Conservation (phyloP, 805 yeast species). For the Metschnikowia corniflorae region DNA sequence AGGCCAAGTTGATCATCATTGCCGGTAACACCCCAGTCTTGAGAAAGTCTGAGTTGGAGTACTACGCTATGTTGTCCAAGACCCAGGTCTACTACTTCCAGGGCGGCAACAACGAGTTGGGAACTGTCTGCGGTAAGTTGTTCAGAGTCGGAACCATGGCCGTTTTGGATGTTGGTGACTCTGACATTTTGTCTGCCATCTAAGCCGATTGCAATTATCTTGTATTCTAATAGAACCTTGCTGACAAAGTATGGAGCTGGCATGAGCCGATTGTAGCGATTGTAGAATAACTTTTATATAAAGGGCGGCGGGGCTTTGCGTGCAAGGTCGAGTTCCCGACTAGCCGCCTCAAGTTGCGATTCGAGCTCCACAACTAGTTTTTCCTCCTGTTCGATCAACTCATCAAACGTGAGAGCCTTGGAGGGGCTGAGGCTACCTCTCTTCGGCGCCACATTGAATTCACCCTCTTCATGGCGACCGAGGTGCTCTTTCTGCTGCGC, state of each 20-base stretch:
- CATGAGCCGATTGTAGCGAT: not conserved
- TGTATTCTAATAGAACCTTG: constrained; percentile 11
- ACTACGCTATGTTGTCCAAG: constrained; percentile 99
- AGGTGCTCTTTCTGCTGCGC: constrained; percentile 44
- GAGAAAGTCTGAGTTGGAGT: constrained; percentile 99
- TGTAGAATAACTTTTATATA: not conserved
- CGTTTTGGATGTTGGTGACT: constrained; percentile 98
- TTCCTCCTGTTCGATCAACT: constrained; percentile 43
- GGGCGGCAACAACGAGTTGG: constrained; percentile 99
- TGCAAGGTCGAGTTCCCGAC: too few relatives aligned
- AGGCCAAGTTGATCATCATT: constrained; percentile 96
- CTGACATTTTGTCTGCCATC: constrained; percentile 84
- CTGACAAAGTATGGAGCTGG: constrained; percentile 7
- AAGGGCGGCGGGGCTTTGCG: too few relatives aligned
- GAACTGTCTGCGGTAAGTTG: constrained; percentile 99
- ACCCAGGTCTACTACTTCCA: constrained; percentile 97
- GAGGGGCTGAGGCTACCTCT: constrained; percentile 7
- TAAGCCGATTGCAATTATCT: constrained; percentile 17
- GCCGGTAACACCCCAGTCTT: constrained; percentile 99
- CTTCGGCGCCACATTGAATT: constrained; percentile 22
- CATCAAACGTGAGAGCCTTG: constrained; percentile 28
- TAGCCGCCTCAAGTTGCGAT: constrained; percentile 1
- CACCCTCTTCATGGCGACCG: constrained; percentile 26
- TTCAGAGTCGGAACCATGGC: constrained; percentile 99
- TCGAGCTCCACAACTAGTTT: constrained; percentile 44